These are phyloP conservation scores for Rhodotorula sp. DNA, from an alignment of 1,284 basidiomycete genomes.

Conservation along the genomic window DNA sequence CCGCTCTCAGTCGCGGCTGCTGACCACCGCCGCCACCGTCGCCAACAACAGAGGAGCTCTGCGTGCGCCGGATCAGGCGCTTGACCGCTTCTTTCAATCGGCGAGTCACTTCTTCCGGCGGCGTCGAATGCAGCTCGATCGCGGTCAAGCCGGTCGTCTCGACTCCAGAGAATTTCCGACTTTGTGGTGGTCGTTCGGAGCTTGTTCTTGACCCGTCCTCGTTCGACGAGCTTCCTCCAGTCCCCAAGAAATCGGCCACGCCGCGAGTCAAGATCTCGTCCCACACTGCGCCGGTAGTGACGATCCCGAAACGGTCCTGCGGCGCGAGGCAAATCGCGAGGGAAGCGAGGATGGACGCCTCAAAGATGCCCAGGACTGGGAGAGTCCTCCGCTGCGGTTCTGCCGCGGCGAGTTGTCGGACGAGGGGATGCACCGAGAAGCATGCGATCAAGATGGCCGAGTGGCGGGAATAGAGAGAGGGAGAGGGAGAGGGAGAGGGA, in stretches of 20 bases:
- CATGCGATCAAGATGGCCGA: conserved; percentile 56
- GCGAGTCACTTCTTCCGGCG: conserved; percentile 48
- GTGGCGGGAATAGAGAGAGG: conserved; percentile 35
- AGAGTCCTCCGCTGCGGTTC: background rate
- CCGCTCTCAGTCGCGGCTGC: conserved; percentile 47
- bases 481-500: background rate
- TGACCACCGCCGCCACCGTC: conserved; percentile 34
- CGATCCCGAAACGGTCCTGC: conserved; percentile 52
- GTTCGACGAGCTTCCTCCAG: conserved; percentile 12
- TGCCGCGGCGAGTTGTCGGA: conserved; percentile 49
- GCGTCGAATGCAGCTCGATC: conserved; percentile 53
- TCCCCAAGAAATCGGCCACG: conserved; percentile 45
- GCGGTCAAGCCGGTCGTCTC: conserved; percentile 54
- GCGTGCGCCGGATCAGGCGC: conserved; percentile 40
- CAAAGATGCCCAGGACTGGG: conserved; percentile 56
- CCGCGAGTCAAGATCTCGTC: conserved; percentile 52
- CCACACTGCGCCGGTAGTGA: conserved; percentile 57
- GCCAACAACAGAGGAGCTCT: too few species aligned
- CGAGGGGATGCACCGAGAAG: conserved; percentile 58
- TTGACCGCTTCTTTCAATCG: conserved; percentile 47
- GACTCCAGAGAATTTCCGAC: conserved; percentile 51
- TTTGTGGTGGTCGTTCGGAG: too few species aligned
- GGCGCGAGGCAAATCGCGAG: conserved; percentile 43
- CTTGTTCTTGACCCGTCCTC: background rate
- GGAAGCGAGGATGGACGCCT: conserved; percentile 52